Percentiles rank a stretch among this genome's conserved stretches.
Evolutionary conservation across 2,329 filamentous ascomycete genomes (phyloP).

Genomic region (Aspergillus novofumigatus): DNA sequence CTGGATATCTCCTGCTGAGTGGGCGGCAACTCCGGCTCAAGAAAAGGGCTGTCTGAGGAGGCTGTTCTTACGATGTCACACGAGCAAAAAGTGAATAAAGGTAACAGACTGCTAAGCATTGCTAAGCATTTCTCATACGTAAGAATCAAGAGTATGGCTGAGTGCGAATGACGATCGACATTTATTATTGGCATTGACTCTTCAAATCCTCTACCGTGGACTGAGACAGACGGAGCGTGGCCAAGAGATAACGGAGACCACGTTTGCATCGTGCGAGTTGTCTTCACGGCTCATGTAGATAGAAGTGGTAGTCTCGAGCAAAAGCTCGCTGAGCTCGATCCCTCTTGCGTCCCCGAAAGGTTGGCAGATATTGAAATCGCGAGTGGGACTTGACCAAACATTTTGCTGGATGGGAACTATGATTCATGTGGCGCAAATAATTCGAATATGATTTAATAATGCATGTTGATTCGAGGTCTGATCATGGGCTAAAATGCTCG

Average conservation of each 20-base stretch:
- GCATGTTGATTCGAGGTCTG: not conserved
- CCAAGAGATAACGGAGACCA: not conserved
- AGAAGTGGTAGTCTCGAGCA: not conserved
- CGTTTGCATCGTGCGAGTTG: not conserved
- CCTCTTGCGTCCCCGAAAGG: not conserved
- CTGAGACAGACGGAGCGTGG: not conserved
- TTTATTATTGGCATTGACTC: not conserved
- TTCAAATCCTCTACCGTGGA: not conserved
- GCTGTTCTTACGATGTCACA: not conserved
- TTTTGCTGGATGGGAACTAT: not conserved
- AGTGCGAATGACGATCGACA: not conserved
- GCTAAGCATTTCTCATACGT: conserved; percentile 6
- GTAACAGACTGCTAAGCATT: conserved; percentile 5
- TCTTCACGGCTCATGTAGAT: not conserved
- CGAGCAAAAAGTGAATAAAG: not conserved
- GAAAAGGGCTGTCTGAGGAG: not conserved
- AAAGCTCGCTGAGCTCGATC: not conserved
- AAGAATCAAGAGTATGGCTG: not conserved
- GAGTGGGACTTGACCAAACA: not conserved
- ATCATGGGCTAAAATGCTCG: not conserved
- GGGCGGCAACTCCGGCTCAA: not conserved
- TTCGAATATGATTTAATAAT: not conserved
- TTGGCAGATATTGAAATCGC: not conserved
- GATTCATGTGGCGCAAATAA: not conserved
- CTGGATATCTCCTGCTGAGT: not conserved